These are phyloP conservation scores for Brachypodium distachyon DNA, from an alignment of 202 grass and related monocot species.

Conservation along the genomic window DNA sequence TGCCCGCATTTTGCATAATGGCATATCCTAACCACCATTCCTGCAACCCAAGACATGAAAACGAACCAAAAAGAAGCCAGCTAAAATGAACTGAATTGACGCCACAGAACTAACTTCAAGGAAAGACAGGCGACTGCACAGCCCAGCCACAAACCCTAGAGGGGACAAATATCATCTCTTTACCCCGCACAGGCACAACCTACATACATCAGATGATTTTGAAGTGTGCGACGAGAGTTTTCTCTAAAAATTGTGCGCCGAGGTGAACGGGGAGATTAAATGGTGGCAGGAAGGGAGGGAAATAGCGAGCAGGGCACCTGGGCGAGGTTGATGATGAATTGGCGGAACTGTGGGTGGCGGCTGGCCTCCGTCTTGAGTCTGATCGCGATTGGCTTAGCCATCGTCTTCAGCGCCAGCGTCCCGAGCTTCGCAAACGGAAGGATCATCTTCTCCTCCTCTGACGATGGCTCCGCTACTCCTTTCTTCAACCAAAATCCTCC, in stretches of 20 bases:
- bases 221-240: neutral
- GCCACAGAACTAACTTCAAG: neutral
- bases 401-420: slow-evolving; percentile 52
- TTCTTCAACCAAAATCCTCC: neutral
- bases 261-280: neutral
- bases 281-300: neutral
- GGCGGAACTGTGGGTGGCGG: slow-evolving; percentile 56
- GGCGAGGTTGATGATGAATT: slow-evolving; percentile 62
- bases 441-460: slow-evolving; percentile 38
- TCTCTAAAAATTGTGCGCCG: too few relatives aligned
- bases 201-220: neutral
- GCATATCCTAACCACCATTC: neutral
- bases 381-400: slow-evolving; percentile 55
- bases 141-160: neutral
- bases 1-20: neutral
- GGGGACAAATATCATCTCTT: neutral
- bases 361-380: slow-evolving; percentile 69
- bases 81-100: neutral
- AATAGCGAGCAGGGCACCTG: slow-evolving; percentile 36
- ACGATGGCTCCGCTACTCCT: neutral
- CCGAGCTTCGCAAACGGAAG: slow-evolving; percentile 70
- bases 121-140: neutral
- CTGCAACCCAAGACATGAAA: neutral
- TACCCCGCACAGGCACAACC: neutral
- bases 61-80: neutral